Percentiles rank a stretch among this genome's conserved stretches.
Evolutionary conservation across 768 basidiomycete species (phyloP).

Genomic region (Mycena latifolia): DNA sequence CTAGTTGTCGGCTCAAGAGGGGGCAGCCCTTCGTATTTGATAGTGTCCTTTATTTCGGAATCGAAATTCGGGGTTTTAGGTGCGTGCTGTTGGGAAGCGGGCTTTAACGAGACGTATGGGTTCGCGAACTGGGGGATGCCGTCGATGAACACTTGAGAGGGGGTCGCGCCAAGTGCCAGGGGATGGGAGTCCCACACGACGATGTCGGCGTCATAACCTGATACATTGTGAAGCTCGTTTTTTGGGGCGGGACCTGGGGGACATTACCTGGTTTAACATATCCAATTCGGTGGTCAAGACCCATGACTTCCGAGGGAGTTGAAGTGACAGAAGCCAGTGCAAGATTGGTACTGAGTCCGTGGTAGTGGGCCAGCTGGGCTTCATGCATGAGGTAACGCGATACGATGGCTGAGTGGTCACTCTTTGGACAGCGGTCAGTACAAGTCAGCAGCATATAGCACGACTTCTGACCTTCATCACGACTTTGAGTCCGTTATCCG

Average conservation of each 20-base stretch:
- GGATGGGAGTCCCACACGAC: constrained; percentile 87
- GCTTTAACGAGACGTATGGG: constrained; percentile 64
- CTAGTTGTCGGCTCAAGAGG: constrained; percentile 62
- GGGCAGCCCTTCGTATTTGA: constrained; percentile 75
- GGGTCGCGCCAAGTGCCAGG: constrained; percentile 81
- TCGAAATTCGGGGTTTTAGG: constrained; percentile 73
- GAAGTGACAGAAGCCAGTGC: constrained; percentile 80
- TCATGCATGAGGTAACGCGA: constrained; percentile 81
- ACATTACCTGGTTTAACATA: constrained; percentile 65
- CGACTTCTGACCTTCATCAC: constrained; percentile 78
- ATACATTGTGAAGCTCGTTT: not conserved
- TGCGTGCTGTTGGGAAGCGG: constrained; percentile 61
- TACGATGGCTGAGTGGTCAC: constrained; percentile 72
- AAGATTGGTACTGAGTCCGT: constrained; percentile 73
- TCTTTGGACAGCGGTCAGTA: constrained; percentile 50
- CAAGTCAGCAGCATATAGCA: not conserved
- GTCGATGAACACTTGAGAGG: constrained; percentile 87
- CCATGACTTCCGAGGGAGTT: constrained; percentile 77
- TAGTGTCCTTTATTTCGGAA: constrained; percentile 63
- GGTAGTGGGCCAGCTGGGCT: constrained; percentile 83
- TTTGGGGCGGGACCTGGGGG: too few relatives aligned
- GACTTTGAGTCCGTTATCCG: constrained; percentile 76
- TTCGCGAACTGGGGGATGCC: constrained; percentile 77
- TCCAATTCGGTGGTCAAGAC: constrained; percentile 83
- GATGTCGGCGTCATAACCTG: constrained; percentile 82